A percentile compares a stretch with the other conserved stretches of the same genome.
Evolutionary conservation across 2,329 filamentous ascomycete genomes (phyloP).

Genomic region (Microthyrium microscopicum): DNA sequence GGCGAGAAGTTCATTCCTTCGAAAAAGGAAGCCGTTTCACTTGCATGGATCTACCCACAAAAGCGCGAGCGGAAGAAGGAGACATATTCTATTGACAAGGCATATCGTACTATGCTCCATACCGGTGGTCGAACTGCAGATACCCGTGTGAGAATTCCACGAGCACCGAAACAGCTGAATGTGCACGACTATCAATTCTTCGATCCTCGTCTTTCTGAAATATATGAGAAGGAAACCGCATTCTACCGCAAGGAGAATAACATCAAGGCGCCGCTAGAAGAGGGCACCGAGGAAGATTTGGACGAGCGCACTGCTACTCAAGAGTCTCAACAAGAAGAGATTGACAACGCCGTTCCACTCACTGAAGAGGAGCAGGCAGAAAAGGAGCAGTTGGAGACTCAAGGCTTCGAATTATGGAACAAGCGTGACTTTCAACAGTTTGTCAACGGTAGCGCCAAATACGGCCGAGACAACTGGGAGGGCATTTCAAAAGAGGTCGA

Average conservation of each 20-base stretch:
- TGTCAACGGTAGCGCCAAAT: conserved; percentile 85
- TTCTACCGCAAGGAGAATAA: conserved; percentile 92
- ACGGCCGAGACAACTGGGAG: conserved; percentile 72
- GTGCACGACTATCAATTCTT: conserved; percentile 98
- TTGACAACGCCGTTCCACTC: conserved; percentile 76
- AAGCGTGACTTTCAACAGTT: conserved; percentile 97
- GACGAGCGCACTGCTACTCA: conserved; percentile 77
- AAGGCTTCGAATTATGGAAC: conserved; percentile 92
- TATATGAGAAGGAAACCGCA: conserved; percentile 93
- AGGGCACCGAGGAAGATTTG: conserved; percentile 75
- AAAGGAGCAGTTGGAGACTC: conserved; percentile 63
- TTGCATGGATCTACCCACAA: conserved; percentile 94
- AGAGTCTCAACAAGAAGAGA: conserved; percentile 74
- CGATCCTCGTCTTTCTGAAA: conserved; percentile 61
- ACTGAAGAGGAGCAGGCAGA: conserved; percentile 80
- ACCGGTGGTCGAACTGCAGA: conserved; percentile 66
- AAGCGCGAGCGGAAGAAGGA: conserved; percentile 98
- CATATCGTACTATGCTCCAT: conserved; percentile 82
- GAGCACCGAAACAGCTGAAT: conserved; percentile 78
- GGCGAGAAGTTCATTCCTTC: conserved; percentile 84
- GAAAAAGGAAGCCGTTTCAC: conserved; percentile 72
- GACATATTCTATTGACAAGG: conserved; percentile 96
- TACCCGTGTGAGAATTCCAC: conserved; percentile 85
- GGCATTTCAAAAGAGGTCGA: conserved; percentile 81
- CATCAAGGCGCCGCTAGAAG: conserved; percentile 80